These are phyloP conservation scores for Mycena leptocephala DNA, from an alignment of 768 basidiomycete genomes.

Conservation along the genomic window DNA sequence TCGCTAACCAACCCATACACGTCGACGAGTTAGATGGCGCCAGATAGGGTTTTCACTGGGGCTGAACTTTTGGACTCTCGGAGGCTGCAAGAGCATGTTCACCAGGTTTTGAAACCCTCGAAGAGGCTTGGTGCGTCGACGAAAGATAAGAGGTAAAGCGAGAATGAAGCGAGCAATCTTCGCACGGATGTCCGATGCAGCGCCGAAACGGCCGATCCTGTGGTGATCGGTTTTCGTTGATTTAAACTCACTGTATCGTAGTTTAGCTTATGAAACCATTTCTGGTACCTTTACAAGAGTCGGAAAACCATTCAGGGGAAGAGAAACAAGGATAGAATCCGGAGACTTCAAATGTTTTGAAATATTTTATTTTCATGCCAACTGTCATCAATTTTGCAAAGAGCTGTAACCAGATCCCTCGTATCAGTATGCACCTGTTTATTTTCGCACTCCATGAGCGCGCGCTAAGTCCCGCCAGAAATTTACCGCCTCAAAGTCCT, in stretches of 20 bases:
- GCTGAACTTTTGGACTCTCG: too few species aligned
- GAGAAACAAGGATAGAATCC: neutral
- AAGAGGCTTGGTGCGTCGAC: neutral
- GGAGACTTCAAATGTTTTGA: neutral
- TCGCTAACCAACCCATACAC: too few species aligned
- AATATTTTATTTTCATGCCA: too few species aligned
- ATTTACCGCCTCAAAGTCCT: too few species aligned
- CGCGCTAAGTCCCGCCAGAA: too few species aligned
- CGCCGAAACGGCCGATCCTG: neutral
- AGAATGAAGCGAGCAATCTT: neutral
- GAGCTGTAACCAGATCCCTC: too few species aligned
- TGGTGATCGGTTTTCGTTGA: neutral
- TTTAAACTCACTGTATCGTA: neutral
- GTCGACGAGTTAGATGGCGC: too few species aligned
- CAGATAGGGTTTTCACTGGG: too few species aligned
- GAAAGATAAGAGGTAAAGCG: neutral
- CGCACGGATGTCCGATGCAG: neutral
- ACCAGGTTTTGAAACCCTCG: neutral
- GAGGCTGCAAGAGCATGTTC: neutral
- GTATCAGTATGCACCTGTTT: too few species aligned
- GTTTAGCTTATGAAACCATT: neutral
- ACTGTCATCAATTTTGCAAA: too few species aligned
- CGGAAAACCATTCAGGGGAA: neutral
- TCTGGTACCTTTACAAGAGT: neutral
- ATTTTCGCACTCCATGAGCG: too few species aligned